Conservation (phyloP, 2,329 filamentous ascomycete genomes). For the Alternaria metachromatica region DNA sequence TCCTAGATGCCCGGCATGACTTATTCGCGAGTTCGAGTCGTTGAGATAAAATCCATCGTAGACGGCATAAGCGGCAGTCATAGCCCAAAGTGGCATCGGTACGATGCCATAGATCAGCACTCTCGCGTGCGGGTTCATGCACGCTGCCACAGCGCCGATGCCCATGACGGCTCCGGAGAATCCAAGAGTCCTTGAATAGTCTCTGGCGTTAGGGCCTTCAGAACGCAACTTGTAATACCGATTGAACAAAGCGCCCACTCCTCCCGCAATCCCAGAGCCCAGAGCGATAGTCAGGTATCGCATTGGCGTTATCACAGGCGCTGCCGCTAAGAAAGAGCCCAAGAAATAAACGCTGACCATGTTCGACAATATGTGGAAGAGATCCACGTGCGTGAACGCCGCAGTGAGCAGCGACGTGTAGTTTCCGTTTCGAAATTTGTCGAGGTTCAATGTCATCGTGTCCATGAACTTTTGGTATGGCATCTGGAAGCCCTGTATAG, state of each 20-base stretch:
- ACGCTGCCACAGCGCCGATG: slow-evolving; percentile 48
- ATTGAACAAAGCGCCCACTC: slow-evolving; percentile 20
- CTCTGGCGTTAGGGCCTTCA: slow-evolving; percentile 1
- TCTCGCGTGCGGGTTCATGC: slow-evolving; percentile 43
- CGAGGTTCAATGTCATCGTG: slow-evolving; percentile 47
- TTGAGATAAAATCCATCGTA: slow-evolving; percentile 51
- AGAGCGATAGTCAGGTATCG: slow-evolving; percentile 36
- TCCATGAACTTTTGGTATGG: slow-evolving; percentile 23
- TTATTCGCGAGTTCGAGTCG: slow-evolving; percentile 32
- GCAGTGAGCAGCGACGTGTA: slow-evolving; percentile 51
- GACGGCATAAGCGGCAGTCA: slow-evolving; percentile 45
- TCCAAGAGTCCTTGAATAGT: slow-evolving; percentile 22
- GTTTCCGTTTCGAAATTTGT: slow-evolving; percentile 31
- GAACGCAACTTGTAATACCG: slow-evolving; percentile 11
- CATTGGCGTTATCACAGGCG: slow-evolving; percentile 38
- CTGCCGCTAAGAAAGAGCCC: slow-evolving; percentile 38
- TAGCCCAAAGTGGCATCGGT: slow-evolving; percentile 49
- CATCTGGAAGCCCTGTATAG: slow-evolving; percentile 21
- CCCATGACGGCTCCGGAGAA: slow-evolving; percentile 54
- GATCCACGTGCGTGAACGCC: slow-evolving; percentile 48
- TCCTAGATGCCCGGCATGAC: slow-evolving; percentile 56
- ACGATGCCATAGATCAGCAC: slow-evolving; percentile 49
- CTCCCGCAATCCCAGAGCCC: slow-evolving; percentile 40
- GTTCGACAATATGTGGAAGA: slow-evolving; percentile 51
- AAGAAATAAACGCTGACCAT: slow-evolving; percentile 51